Evolutionary conservation across 352 stramenopile genomes (phyloP), one percentile per base, ranked within the genome.

Genomic region (Peronospora farinosa): DNA sequence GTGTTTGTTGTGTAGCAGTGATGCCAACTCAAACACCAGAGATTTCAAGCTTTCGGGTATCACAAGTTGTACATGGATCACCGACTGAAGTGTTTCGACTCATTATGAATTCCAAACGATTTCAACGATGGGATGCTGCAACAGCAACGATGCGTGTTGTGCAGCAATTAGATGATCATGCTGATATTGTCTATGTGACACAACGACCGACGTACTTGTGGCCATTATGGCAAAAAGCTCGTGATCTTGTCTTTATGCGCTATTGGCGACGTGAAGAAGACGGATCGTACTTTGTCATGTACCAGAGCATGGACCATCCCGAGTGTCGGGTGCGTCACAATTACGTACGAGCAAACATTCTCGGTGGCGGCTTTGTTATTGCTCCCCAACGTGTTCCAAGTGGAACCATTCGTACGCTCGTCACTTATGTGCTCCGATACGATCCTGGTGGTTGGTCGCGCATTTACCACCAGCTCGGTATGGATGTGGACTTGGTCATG

Each of bases 221-320:
- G 84, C 84, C 84, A 12, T 51, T 91, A 38, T 93, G 83, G 83
- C 83, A 93, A 36, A 91, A 90, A 50, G 74, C 80, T 17, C 79
- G 81, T 17, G 84, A 94, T 49, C 61, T 94, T 5, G 84, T 94
- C 55, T 69, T 94, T 45, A 85, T 92, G 70, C 84, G 84, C 30
- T 94, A 94, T 66, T 94, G 84, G 84, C 74, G 84, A 12, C 79
- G 82, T 15, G 84, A 94, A 58, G 84, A 94, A 60, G 84, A 94
- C 51, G 84, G 84, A 13, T 92, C 81, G 31, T 94, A 90, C 57
- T 92, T 94, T 60, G 81, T 94, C 69, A 94, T 94, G 81, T 94
- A 90, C 68, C 82, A 94, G 64, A 91, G 78, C 48, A 83, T 90
- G 36, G 77, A 86, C 38, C 84, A 94, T 54, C 81, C 84, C 0